phyloP scores from a whole-genome alignment of 345 rosid genomes.

The Salix arbutifolia region DNA sequence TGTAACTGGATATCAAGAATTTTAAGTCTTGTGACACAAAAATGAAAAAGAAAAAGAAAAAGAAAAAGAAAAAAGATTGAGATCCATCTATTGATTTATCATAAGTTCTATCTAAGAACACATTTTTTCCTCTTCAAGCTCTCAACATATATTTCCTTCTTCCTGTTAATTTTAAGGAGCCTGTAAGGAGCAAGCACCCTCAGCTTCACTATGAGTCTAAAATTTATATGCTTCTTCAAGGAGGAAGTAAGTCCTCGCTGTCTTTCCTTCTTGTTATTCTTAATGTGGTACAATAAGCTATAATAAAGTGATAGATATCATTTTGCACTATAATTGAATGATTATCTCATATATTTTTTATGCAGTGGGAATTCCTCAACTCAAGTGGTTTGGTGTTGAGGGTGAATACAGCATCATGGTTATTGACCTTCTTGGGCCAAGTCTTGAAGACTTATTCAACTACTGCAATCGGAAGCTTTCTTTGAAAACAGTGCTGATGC shows the following conservation, averaged over 20 bases:
- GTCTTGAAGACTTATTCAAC: constrained; percentile 29
- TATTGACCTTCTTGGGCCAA: constrained; percentile 26
- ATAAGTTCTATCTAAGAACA: background rate
- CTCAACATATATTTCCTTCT: background rate
- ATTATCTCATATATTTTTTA: background rate
- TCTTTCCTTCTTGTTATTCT: background rate
- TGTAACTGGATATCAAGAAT: background rate
- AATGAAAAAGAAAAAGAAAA: background rate
- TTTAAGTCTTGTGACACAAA: background rate
- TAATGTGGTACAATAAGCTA: background rate
- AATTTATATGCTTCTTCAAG: constrained; percentile 26
- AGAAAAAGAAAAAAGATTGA: background rate
- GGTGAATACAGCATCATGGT: constrained; percentile 28
- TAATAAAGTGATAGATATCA: background rate
- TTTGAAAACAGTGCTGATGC: constrained; percentile 26
- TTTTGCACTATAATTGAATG: background rate
- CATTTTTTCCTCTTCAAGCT: background rate
- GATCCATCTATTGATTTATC: background rate
- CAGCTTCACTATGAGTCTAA: constrained; percentile 29
- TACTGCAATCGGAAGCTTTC: constrained; percentile 22
- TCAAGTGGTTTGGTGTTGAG: constrained; percentile 28
- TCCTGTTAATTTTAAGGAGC: constrained; percentile 15
- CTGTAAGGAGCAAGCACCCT: constrained; percentile 25
- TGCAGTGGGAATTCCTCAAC: constrained; percentile 26
- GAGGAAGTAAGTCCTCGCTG: constrained; percentile 22